Conservation (phyloP, 192 early-diverging fungal genomes). For the Backusella parvicylindrica region DNA sequence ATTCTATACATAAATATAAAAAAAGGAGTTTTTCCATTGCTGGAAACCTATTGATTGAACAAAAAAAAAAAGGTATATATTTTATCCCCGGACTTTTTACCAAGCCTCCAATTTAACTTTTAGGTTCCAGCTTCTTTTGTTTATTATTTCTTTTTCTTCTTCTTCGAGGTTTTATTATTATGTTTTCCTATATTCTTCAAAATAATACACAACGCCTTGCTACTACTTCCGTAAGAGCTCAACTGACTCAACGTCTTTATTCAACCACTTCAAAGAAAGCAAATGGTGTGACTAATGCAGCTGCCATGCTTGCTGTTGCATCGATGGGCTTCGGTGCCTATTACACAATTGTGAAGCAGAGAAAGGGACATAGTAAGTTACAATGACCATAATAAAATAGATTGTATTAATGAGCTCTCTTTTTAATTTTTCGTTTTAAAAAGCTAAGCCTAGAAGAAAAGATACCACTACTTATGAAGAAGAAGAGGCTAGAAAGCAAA, state of each 20-base stretch:
- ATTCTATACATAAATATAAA: too few species aligned
- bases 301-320: slow-evolving; percentile 38
- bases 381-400: background rate
- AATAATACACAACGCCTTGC: background rate
- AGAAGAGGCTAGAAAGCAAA: background rate
- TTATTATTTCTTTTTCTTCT: background rate
- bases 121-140: background rate
- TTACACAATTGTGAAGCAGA: slow-evolving; percentile 32
- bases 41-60: background rate
- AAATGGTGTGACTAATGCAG: slow-evolving; percentile 18
- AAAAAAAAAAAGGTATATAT: background rate
- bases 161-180: background rate
- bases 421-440: background rate
- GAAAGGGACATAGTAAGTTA: slow-evolving; percentile 35
- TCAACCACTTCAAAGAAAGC: background rate
- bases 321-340: slow-evolving; percentile 38
- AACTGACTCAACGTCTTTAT: slow-evolving; percentile 3
- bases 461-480: background rate
- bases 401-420: background rate
- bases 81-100: background rate
- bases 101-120: background rate
- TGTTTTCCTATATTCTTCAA: background rate
- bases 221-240: background rate
- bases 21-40: background rate
- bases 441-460: slow-evolving; percentile 28